phyloP scores from a whole-genome alignment of 352 stramenopile genomes.

The Globisporangium barbulae region DNA sequence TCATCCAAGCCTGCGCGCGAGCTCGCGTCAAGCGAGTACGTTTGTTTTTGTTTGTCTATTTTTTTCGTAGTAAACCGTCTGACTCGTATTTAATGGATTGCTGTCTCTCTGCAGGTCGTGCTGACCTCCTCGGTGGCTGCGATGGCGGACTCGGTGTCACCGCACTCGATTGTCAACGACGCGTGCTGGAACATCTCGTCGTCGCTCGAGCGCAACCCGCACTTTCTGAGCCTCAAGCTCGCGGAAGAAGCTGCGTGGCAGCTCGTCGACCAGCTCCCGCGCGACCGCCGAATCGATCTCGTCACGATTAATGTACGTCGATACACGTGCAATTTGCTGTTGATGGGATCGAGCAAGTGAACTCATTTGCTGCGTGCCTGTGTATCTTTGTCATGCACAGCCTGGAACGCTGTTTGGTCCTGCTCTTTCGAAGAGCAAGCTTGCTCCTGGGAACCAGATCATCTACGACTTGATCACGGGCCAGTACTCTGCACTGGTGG shows the following conservation, averaged over 20 bases:
- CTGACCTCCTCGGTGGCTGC: conserved; percentile 83
- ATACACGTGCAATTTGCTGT: neutral
- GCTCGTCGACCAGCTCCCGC: conserved; percentile 81
- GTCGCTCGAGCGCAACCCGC: conserved; percentile 78
- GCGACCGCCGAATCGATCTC: conserved; percentile 78
- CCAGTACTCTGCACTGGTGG: conserved; percentile 83
- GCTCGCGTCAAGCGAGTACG: conserved; percentile 69
- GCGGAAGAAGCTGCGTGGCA: conserved; percentile 86
- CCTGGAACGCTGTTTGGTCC: conserved; percentile 81
- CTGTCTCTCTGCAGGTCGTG: conserved; percentile 37
- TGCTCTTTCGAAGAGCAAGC: conserved; percentile 79
- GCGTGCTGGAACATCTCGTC: conserved; percentile 85
- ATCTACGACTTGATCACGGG: conserved; percentile 87
- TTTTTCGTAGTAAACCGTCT: neutral
- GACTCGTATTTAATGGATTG: neutral
- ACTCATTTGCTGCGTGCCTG: neutral
- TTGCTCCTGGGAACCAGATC: conserved; percentile 80
- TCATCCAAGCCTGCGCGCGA: conserved; percentile 83
- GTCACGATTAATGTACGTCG: conserved; percentile 80
- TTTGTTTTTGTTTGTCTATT: neutral
- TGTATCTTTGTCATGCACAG: conserved; percentile 19
- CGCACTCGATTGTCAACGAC: conserved; percentile 82
- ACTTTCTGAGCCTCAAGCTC: conserved; percentile 87
- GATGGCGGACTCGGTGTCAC: conserved; percentile 77
- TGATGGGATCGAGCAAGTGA: neutral